phyloP scores from a whole-genome alignment of 163 green algal species.

The Scenedesmus sp. region DNA sequence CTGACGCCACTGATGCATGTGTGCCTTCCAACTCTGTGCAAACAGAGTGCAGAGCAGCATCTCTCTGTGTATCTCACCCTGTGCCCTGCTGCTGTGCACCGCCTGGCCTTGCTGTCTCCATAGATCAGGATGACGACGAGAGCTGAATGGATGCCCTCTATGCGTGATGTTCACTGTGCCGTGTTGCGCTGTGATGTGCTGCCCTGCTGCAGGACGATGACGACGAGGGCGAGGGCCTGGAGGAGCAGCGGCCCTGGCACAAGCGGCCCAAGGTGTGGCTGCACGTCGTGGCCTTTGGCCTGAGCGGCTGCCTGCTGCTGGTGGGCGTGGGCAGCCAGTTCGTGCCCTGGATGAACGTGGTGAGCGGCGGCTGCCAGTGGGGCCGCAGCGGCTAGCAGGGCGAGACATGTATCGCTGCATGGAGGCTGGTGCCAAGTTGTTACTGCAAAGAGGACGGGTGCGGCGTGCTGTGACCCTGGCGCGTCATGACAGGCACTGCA shows the following conservation, averaged over 20 bases:
- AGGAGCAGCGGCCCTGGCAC: slow-evolving; percentile 21
- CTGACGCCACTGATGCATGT: no score
- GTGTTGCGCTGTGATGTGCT: background rate
- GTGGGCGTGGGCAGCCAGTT: slow-evolving; percentile 26
- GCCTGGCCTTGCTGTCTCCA: no score
- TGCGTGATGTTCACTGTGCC: no score
- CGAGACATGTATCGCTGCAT: background rate
- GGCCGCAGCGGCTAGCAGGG: no score
- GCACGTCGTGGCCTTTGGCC: slow-evolving; percentile 23
- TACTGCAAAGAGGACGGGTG: background rate
- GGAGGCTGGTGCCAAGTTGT: background rate
- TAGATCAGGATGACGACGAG: no score
- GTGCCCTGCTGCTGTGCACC: no score
- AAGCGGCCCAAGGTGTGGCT: slow-evolving; percentile 22
- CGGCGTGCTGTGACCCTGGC: no score
- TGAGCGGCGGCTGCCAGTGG: background rate
- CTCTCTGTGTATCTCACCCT: no score
- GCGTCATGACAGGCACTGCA: background rate
- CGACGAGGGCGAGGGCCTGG: slow-evolving; percentile 4
- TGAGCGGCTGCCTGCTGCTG: slow-evolving; percentile 8
- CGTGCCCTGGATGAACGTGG: slow-evolving; percentile 14
- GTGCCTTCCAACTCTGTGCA: no score
- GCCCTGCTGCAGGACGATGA: slow-evolving; percentile 32
- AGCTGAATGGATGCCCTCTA: no score
- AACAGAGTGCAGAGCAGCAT: no score